Conservation (phyloP, 257 asterid species). For the Solanum habrochaites region DNA sequence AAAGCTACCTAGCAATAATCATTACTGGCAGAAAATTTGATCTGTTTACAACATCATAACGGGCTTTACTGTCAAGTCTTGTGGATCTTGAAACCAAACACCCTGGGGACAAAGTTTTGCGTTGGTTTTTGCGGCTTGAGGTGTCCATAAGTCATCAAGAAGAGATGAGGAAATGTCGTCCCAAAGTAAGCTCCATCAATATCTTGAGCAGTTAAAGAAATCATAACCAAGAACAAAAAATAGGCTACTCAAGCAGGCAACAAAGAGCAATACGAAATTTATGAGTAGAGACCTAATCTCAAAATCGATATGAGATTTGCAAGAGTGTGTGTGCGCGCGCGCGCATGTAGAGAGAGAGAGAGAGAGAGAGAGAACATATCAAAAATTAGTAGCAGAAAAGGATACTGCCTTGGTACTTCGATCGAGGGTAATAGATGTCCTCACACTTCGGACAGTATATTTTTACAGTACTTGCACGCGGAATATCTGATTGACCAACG, state of each 20-base stretch:
- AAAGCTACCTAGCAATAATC: slow-evolving; percentile 24
- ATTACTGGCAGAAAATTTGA: slow-evolving; percentile 18
- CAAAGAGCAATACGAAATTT: background rate
- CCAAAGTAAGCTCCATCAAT: slow-evolving; percentile 93
- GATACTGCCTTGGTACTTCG: slow-evolving; percentile 99
- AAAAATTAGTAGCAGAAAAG: slow-evolving; percentile 17
- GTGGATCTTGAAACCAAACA: slow-evolving; percentile 93
- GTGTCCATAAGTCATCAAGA: slow-evolving; percentile 92
- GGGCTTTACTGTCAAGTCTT: slow-evolving; percentile 35
- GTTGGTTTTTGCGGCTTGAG: slow-evolving; percentile 82
- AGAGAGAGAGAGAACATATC: background rate
- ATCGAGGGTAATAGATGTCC: slow-evolving; percentile 89
- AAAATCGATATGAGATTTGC: background rate
- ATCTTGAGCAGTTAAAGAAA: slow-evolving; percentile 60
- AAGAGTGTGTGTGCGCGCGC: background rate
- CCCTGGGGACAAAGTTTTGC: slow-evolving; percentile 73
- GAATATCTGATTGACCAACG: slow-evolving; percentile 91
- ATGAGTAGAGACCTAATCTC: background rate
- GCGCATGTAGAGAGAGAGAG: background rate
- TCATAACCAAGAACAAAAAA: background rate
- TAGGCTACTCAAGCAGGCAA: background rate
- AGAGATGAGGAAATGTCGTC: slow-evolving; percentile 91
- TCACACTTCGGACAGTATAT: slow-evolving; percentile 96
- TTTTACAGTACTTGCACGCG: slow-evolving; percentile 84
- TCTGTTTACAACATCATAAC: slow-evolving; percentile 6